Evolutionary conservation across 2,329 filamentous ascomycete species (phyloP).

Genomic region (Acarospora socialis): DNA sequence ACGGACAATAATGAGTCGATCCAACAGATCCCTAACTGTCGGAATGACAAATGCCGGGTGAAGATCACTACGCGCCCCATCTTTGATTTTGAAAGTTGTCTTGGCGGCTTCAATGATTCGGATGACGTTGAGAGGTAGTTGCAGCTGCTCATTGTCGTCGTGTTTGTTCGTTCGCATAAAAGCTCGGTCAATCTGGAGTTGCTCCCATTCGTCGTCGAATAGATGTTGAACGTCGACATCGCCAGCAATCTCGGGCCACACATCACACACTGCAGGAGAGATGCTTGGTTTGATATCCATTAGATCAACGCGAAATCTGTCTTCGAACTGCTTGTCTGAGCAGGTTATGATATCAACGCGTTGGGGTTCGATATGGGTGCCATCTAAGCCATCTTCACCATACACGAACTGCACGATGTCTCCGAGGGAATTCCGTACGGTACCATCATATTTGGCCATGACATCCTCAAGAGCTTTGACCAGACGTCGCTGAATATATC

Average conservation of each 20-base stretch:
- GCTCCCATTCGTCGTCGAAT: slow-evolving; percentile 78
- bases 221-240: slow-evolving; percentile 77
- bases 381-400: slow-evolving; percentile 92
- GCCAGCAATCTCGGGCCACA: slow-evolving; percentile 72
- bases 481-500: slow-evolving; percentile 95
- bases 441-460: slow-evolving; percentile 94
- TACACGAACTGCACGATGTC: slow-evolving; percentile 97
- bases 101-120: slow-evolving; percentile 85
- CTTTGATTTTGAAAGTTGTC: slow-evolving; percentile 80
- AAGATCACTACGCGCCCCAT: slow-evolving; percentile 72
- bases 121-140: slow-evolving; percentile 80
- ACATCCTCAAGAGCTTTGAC: slow-evolving; percentile 97
- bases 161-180: slow-evolving; percentile 59
- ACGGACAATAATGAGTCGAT: slow-evolving; percentile 70
- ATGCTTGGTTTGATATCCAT: slow-evolving; percentile 54
- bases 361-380: slow-evolving; percentile 85
- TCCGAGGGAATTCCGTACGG: slow-evolving; percentile 88
- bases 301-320: slow-evolving; percentile 73
- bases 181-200: slow-evolving; percentile 57
- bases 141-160: slow-evolving; percentile 72
- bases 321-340: slow-evolving; percentile 62
- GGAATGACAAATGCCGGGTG: slow-evolving; percentile 79
- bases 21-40: slow-evolving; percentile 58
- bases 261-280: slow-evolving; percentile 60
- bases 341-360: slow-evolving; percentile 73